Evolutionary conservation across 2,329 filamentous ascomycete genomes (phyloP).

Genomic region (Calonectria pteridis): DNA sequence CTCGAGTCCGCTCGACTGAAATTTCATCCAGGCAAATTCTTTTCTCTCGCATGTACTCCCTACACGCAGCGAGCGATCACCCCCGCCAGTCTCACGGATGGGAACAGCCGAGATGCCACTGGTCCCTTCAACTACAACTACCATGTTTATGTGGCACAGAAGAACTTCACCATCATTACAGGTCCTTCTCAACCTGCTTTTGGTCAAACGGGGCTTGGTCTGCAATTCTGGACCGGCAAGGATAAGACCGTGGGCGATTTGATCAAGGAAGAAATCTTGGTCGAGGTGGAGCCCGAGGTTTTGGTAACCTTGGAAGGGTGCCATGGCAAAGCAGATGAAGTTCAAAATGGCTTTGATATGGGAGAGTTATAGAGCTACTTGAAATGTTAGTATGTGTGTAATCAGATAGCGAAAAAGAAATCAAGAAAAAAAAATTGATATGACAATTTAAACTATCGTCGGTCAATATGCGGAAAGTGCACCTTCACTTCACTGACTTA

Average conservation of each 20-base stretch:
- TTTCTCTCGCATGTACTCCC: neutral
- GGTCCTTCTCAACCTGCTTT: neutral
- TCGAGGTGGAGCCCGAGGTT: neutral
- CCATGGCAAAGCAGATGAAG: neutral
- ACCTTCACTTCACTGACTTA: too few species aligned
- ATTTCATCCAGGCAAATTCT: neutral
- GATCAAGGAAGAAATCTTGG: neutral
- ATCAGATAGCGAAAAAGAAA: neutral
- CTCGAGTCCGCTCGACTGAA: neutral
- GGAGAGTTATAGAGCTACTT: neutral
- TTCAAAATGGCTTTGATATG: neutral
- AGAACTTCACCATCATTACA: neutral
- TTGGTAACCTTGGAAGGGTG: neutral
- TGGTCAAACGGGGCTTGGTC: neutral
- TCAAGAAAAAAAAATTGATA: neutral
- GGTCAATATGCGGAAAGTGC: too few species aligned
- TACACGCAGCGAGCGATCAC: neutral
- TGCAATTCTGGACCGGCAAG: neutral
- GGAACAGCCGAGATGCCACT: too few species aligned
- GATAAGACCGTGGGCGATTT: neutral
- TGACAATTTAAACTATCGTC: too few species aligned
- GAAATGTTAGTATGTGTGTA: rapidly evolving
- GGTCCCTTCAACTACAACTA: neutral
- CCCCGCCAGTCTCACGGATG: neutral
- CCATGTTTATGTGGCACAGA: neutral